Percentiles rank a stretch among this genome's conserved stretches.
Conservation (phyloP, 352 stramenopile species). For the Pythium phragmiticola region DNA sequence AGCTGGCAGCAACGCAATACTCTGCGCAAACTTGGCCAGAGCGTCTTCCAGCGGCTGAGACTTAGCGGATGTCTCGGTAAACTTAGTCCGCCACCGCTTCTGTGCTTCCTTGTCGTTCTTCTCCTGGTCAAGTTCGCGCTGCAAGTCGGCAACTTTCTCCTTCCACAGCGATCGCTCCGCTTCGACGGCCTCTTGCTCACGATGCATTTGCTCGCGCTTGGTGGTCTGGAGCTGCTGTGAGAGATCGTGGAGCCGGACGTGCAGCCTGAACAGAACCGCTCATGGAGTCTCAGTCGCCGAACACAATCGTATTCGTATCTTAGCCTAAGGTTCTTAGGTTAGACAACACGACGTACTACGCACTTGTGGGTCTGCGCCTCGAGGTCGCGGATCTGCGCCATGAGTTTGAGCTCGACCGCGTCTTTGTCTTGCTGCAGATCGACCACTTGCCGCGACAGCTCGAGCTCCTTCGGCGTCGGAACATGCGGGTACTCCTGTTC, state of each 20-base stretch:
- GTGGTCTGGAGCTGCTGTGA: slow-evolving; percentile 51
- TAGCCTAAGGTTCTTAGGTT: too few species aligned
- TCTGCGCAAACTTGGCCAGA: slow-evolving; percentile 72
- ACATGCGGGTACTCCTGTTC: slow-evolving; percentile 65
- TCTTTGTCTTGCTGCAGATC: slow-evolving; percentile 70
- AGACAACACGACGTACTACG: slow-evolving; percentile 21
- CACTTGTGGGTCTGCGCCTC: slow-evolving; percentile 72
- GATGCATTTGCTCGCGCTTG: slow-evolving; percentile 62
- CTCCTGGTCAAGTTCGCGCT: slow-evolving; percentile 54
- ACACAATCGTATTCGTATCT: not conserved
- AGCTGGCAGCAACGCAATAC: slow-evolving; percentile 60
- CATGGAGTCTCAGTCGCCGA: not conserved
- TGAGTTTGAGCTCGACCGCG: slow-evolving; percentile 51
- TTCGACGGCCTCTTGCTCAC: slow-evolving; percentile 47
- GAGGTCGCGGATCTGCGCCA: slow-evolving; percentile 63
- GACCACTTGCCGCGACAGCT: slow-evolving; percentile 64
- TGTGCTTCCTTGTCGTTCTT: slow-evolving; percentile 72
- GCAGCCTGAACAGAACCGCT: slow-evolving; percentile 32
- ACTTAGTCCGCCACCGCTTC: slow-evolving; percentile 54
- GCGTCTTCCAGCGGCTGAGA: slow-evolving; percentile 41
- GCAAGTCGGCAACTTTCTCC: slow-evolving; percentile 34
- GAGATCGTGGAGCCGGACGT: slow-evolving; percentile 54
- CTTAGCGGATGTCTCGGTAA: slow-evolving; percentile 25
- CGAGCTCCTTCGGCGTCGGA: slow-evolving; percentile 70
- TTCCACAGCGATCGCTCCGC: slow-evolving; percentile 49